Base-by-base conservation (phyloP, 2,329 filamentous ascomycete species). In the Alternaria longipes region DNA sequence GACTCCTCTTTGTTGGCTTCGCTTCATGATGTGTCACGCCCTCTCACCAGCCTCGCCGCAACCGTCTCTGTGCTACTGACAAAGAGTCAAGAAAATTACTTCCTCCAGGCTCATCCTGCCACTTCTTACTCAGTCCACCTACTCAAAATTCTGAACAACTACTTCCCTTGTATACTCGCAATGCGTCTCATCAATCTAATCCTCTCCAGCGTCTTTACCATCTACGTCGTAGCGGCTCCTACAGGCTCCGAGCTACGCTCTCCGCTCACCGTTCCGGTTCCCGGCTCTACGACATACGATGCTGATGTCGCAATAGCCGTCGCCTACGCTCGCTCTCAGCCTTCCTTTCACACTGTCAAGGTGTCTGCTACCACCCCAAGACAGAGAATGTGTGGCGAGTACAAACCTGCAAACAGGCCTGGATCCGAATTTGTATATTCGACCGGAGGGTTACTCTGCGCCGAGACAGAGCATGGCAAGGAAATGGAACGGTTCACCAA, bases 211-310 rank as follows among this genome's bases (percentile, higher is more conserved):
- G 9, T 52, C 49, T 28, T 52, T 34, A 22, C 49, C 9, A 22
- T 52, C 22, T 52, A 34, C 22, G 49, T 20, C 34, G n/a, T 28
- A 38, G 36, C 34, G 14, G 49, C 49, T 6, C 49, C 49, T 5
- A 14, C 34, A 22, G 36, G 24, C 34, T 38, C 28, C 4, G 16
- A 14, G 24, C 5, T 40, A 1, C 32, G 24, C 34, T 52, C 49
- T 9, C 8, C 49, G 9, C 20, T 38, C 32, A 6, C 32, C 16
- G 38, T 52, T 20, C 49, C 34, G 2, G 49, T 52, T 16, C 16
- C 49, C 49, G n/a, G 24, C 22, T 52, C 32, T 16, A 24, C 49
- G n/a, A 40, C 49, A 34, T 52, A 52, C 34, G 34, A 52, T 34
- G 49, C 49, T 12, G 49, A 52, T 20, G 5, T 52, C 34, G 49